Evolutionary conservation across 208 protist species (phyloP), one percentile per base, ranked within the genome.

Genomic region (Leishmania braziliensis): DNA sequence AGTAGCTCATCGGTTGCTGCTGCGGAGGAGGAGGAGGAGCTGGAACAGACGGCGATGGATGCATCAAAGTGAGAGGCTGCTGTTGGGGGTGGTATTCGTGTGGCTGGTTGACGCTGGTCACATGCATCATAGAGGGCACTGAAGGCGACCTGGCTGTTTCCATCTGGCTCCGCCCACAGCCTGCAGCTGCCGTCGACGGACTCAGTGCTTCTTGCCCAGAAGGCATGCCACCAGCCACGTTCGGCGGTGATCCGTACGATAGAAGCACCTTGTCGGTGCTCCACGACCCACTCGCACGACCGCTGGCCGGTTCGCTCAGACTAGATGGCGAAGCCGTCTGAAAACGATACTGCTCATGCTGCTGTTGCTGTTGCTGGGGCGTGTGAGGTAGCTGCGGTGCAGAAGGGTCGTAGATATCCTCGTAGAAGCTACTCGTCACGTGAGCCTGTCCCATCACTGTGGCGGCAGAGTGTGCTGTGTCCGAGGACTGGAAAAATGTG

Each of bases 341-440:
- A 69, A 14, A n/a, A 1, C 18, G 46, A 36, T 29, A 54, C 56
- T 39, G 36, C 36, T 39, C 0, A 39, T 46, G 77, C 51, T 74
- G 77, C 12, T 76, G 78, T 29, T 51, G 72, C 5, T 58, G 43
- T 8, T 71, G 66, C 39, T 50, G 66, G 1, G 66, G 66, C 18
- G 71, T 33, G 48, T 75, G 71, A 29, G 73, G 72, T 5, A 5
- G 63, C 62, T 66, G 79, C 62, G 72, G 72, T 20, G 58, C 60
- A 43, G 60, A 73, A 9, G 69, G 73, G 8, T 39, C 26, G 73
- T 66, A 78, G 46, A 77, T 74, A 6, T 78, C 79, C 16, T 73
- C 62, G 51, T 83, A 83, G 79, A 78, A 83, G 79, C 63, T 77
- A 10, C 72, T 56, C 62, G 79, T 78, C 62, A 73, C 79, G 51